These are phyloP conservation scores for Penicillium sp. DNA, from an alignment of 2,329 filamentous ascomycete species.

Conservation along the genomic window DNA sequence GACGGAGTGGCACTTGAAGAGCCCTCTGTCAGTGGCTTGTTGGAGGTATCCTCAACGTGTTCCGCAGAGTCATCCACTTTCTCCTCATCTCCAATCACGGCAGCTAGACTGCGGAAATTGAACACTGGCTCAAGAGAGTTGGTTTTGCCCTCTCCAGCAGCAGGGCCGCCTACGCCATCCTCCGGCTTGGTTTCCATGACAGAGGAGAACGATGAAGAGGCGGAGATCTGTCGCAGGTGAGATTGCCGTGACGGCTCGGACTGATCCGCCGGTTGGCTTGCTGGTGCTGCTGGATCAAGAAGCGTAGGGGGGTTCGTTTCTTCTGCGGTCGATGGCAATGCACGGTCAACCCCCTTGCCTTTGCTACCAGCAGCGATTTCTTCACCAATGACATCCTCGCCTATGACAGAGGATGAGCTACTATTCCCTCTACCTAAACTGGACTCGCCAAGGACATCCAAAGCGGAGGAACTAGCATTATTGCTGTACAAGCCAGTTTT, in stretches of 20 bases:
- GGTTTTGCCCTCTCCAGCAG: constrained; percentile 47
- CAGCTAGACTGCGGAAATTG: constrained; percentile 84
- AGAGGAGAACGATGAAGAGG: constrained; percentile 79
- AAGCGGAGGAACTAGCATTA: constrained; percentile 62
- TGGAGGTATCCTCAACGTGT: constrained; percentile 37
- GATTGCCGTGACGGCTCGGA: constrained; percentile 61
- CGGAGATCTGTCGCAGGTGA: constrained; percentile 77
- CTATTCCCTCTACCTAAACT: constrained; percentile 37
- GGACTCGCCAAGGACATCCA: constrained; percentile 45
- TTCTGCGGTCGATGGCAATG: constrained; percentile 25
- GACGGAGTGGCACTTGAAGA: constrained; percentile 24
- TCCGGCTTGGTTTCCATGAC: constrained; percentile 59
- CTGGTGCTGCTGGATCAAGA: constrained; percentile 2
- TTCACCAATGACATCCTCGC: constrained; percentile 38
- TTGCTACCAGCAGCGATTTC: constrained; percentile 51
- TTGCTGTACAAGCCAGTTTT: constrained; percentile 55
- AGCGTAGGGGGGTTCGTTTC: constrained; percentile 12
- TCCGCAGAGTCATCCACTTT: constrained; percentile 40
- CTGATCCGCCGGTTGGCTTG: constrained; percentile 16
- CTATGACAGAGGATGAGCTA: constrained; percentile 37
- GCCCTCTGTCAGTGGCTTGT: constrained; percentile 20
- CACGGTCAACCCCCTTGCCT: constrained; percentile 67
- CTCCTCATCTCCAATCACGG: constrained; percentile 71
- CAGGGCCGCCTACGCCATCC: constrained; percentile 46
- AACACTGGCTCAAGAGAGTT: constrained; percentile 72